These are phyloP conservation scores for Trichoderma atroviride DNA, from an alignment of 2,329 filamentous ascomycete species.

Conservation along the genomic window DNA sequence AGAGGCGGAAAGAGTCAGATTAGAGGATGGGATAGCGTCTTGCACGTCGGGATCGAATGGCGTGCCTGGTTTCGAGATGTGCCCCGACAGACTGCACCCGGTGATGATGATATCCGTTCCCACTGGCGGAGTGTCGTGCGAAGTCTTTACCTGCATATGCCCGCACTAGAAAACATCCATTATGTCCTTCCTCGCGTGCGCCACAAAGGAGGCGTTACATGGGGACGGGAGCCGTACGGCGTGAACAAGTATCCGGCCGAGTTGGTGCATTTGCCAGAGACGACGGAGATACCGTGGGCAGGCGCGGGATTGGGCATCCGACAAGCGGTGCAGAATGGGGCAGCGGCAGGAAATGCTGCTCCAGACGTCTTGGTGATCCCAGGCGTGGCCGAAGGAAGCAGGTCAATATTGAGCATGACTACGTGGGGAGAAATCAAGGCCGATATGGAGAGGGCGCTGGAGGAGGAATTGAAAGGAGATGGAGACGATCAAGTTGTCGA, in stretches of 20 bases:
- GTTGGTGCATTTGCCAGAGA: slow-evolving; percentile 31
- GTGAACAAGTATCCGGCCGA: slow-evolving; percentile 29
- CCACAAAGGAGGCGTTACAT: slow-evolving; percentile 34
- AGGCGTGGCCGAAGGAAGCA: slow-evolving; percentile 5
- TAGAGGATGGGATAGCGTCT: slow-evolving; percentile 33
- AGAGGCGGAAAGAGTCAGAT: slow-evolving; percentile 27
- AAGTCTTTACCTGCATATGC: slow-evolving; percentile 33
- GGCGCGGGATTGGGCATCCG: slow-evolving; percentile 13
- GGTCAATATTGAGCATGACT: slow-evolving; percentile 1
- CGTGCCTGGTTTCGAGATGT: slow-evolving; percentile 36
- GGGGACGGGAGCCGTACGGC: slow-evolving; percentile 36
- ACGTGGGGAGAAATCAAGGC: slow-evolving; percentile 16
- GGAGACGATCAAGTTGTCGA: not conserved
- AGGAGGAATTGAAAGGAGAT: slow-evolving; percentile 2
- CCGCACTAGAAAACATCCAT: slow-evolving; percentile 32
- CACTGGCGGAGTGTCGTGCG: slow-evolving; percentile 33
- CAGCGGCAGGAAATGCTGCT: slow-evolving; percentile 9
- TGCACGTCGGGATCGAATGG: slow-evolving; percentile 38
- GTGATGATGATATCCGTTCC: slow-evolving; percentile 29
- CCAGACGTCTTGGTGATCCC: not conserved
- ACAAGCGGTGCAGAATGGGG: not conserved
- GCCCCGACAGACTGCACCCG: slow-evolving; percentile 28
- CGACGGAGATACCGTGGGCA: slow-evolving; percentile 34
- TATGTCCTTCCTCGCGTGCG: slow-evolving; percentile 36
- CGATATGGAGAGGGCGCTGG: not conserved